A percentile compares a stretch with the other conserved stretches of the same genome.
Evolutionary conservation across 768 basidiomycete species (phyloP).

Genomic region (Amanita fuliginea): DNA sequence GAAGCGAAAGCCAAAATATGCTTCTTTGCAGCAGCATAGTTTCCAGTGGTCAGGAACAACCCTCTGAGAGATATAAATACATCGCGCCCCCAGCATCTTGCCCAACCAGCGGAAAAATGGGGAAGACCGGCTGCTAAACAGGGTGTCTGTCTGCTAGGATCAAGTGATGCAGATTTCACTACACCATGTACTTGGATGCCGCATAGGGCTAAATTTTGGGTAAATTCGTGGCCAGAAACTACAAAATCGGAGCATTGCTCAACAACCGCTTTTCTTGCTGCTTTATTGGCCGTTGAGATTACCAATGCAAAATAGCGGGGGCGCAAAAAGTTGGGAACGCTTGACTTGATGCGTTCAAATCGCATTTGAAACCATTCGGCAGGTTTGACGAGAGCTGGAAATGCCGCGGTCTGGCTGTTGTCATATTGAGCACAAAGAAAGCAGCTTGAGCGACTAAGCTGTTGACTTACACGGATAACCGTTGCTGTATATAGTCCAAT

Average conservation of each 20-base stretch:
- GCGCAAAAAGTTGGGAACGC: conserved; percentile 77
- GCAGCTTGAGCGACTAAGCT: not conserved
- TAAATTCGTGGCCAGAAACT: conserved; percentile 75
- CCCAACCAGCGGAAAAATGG: conserved; percentile 91
- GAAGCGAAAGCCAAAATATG: conserved; percentile 93
- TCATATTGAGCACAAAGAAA: not conserved
- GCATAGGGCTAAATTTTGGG: conserved; percentile 80
- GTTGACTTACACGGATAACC: conserved; percentile 61
- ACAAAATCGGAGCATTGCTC: conserved; percentile 89
- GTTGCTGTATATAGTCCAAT: conserved; percentile 70
- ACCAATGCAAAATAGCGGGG: conserved; percentile 96
- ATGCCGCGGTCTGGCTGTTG: conserved; percentile 43
- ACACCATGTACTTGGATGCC: conserved; percentile 85
- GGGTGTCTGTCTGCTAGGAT: conserved; percentile 56
- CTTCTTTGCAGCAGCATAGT: conserved; percentile 71
- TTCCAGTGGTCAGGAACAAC: conserved; percentile 88
- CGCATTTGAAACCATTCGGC: conserved; percentile 81
- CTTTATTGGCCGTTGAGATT: conserved; percentile 87
- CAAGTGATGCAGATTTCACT: conserved; percentile 85
- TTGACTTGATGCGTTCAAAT: conserved; percentile 69
- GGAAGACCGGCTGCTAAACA: conserved; percentile 92
- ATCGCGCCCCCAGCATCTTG: conserved; percentile 93
- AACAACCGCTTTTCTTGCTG: conserved; percentile 68
- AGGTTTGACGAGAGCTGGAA: conserved; percentile 62
- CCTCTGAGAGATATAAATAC: conserved; percentile 92